Evolutionary conservation across 202 grass and related monocot genomes (phyloP).

Genomic region (Carex arenaria): DNA sequence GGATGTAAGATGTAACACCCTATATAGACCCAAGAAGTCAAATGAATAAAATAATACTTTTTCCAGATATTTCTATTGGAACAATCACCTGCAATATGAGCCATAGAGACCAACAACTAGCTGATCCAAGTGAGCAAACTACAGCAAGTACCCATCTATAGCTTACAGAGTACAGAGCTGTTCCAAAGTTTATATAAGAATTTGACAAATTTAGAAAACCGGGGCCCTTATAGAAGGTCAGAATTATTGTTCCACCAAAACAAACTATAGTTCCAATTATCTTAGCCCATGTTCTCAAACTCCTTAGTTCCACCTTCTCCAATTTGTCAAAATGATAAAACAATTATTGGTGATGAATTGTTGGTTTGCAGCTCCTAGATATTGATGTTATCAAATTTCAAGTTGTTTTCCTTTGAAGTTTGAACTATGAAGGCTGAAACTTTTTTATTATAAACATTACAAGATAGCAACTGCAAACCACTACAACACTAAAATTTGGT

Average conservation of each 20-base stretch:
- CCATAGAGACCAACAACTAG: conserved; percentile 49
- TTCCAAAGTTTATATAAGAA: not conserved
- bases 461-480: too few species aligned
- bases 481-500: too few species aligned
- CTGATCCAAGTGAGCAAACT: conserved; percentile 38
- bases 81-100: conserved; percentile 47
- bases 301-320: conserved; percentile 46
- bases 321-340: conserved; percentile 22
- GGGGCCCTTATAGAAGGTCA: conserved; percentile 55
- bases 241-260: conserved; percentile 44
- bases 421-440: too few species aligned
- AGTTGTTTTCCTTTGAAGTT: too few species aligned
- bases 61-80: too few species aligned
- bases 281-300: conserved; percentile 35
- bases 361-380: too few species aligned
- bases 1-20: too few species aligned
- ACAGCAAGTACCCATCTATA: conserved; percentile 42
- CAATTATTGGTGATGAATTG: too few species aligned
- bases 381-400: not conserved
- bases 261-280: conserved; percentile 47
- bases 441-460: too few species aligned
- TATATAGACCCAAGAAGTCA: too few species aligned
- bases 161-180: not conserved
- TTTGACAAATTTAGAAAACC: conserved; percentile 21
- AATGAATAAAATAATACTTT: too few species aligned